Evolutionary conservation across 768 basidiomycete species (phyloP), one percentile per base, ranked within the genome.

Genomic region (Lentinula lateritia): DNA sequence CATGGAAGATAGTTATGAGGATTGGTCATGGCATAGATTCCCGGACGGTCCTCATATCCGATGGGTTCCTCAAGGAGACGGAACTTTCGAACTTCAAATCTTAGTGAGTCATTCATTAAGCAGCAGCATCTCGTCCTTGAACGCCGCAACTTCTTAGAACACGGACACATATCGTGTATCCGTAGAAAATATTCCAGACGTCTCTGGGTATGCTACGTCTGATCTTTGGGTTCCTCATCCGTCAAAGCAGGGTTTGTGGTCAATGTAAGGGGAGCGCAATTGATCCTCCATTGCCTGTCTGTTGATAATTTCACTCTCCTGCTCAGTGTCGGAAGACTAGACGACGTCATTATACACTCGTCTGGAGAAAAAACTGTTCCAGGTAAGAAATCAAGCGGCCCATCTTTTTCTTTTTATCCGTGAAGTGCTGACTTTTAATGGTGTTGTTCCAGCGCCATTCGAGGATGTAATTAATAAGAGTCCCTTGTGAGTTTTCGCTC

Each of bases 201-300:
- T 70, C 5, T 67, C 64, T 41, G 80, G 80, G 9, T 82, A 80
- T 54, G 75, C 75, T 1, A 80, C 75, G 9, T 74, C 73, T 3
- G 82, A 82, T 67, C 64, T 80, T 7, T 79, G 77, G 63, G 58
- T 74, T 35, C 72, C 70, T 35, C 82, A 83, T 63, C 78, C 82
- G 0, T 75, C 74, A 5, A 74, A 76, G 13, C 66, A 72, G 2
- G 68, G 72, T 13, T 66, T 78, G 18, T 83, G 76, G 71, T 80
- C 73, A 64, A 50, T 60, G 59, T 60, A 13, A 28, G 59, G 9
- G 7, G 15, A n/a, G 13, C 6, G 15, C 18, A 20, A 6, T 16
- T 54, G 42, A 48, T 36, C 18, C 16, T 3, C 15, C 59, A 2
- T 52, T 23, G 9, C 15, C 15, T 52, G 18, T 60, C 16, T 15